Conservation (phyloP, 768 basidiomycete genomes). For the Xerocomus brunneocitrinus region DNA sequence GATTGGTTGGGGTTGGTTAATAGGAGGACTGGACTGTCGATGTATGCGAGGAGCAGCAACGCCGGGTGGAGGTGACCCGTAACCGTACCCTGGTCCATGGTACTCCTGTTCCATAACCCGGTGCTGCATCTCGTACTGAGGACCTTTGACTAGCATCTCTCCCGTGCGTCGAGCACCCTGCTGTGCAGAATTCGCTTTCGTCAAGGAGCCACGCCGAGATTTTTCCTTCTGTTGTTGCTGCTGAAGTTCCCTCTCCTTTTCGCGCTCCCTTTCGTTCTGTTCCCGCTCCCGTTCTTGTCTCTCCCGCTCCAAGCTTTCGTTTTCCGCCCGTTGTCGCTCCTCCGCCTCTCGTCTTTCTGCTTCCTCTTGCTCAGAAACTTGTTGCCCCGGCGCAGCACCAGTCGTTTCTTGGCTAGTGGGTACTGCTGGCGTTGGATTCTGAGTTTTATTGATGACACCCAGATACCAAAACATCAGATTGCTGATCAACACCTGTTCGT, state of each 20-base stretch:
- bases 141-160: slow-evolving; percentile 83
- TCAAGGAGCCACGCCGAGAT: slow-evolving; percentile 52
- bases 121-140: slow-evolving; percentile 93
- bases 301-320: slow-evolving; percentile 44
- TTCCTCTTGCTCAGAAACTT: slow-evolving; percentile 32
- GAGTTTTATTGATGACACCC: slow-evolving; percentile 92
- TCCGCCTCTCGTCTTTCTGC: slow-evolving; percentile 38
- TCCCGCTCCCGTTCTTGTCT: slow-evolving; percentile 54
- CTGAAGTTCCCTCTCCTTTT: slow-evolving; percentile 29
- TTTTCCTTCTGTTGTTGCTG: slow-evolving; percentile 39
- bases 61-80: slow-evolving; percentile 26
- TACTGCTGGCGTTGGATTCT: slow-evolving; percentile 40
- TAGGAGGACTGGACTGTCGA: slow-evolving; percentile 24
- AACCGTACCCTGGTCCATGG: slow-evolving; percentile 34
- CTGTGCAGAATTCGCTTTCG: slow-evolving; percentile 53
- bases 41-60: slow-evolving; percentile 19
- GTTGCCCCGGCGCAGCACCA: slow-evolving; percentile 23
- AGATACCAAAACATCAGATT: slow-evolving; percentile 99
- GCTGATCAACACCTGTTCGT: slow-evolving; percentile 92
- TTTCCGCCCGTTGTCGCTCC: slow-evolving; percentile 40
- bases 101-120: slow-evolving; percentile 91
- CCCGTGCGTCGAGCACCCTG: slow-evolving; percentile 57
- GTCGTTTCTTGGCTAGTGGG: slow-evolving; percentile 29
- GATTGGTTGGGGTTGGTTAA: slow-evolving; percentile 27
- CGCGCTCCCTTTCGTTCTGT: slow-evolving; percentile 33